A percentile compares a stretch with the other conserved stretches of the same genome.
phyloP scores from a whole-genome alignment of 495 filamentous ascomycete genomes.

The Talaromyces trachyspermus region DNA sequence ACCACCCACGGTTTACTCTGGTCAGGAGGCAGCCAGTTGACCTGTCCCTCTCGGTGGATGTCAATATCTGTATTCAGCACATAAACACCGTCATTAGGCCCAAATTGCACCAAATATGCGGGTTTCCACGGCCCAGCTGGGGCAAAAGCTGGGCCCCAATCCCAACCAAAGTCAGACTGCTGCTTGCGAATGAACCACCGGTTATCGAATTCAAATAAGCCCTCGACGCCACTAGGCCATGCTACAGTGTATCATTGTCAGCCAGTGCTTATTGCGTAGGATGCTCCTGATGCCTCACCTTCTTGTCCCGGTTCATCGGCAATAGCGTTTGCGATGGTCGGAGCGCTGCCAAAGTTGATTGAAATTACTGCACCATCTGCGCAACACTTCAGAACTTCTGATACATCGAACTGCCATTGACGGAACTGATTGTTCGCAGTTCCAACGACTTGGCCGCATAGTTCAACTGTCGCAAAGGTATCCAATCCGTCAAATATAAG shows the following conservation, averaged over 20 bases:
- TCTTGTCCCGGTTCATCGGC: slow-evolving; percentile 48
- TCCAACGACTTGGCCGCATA: slow-evolving; percentile 55
- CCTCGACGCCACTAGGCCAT: slow-evolving; percentile 42
- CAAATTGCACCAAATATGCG: slow-evolving; percentile 51
- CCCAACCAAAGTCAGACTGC: slow-evolving; percentile 66
- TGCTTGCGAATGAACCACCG: slow-evolving; percentile 61
- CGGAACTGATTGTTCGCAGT: slow-evolving; percentile 66
- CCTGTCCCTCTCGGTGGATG: slow-evolving; percentile 52
- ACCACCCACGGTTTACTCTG: slow-evolving; percentile 58
- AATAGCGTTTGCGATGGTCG: slow-evolving; percentile 45
- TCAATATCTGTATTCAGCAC: slow-evolving; percentile 54
- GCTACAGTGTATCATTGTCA: slow-evolving; percentile 12
- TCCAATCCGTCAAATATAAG: slow-evolving; percentile 61
- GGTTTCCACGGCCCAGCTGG: slow-evolving; percentile 62
- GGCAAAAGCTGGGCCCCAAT: slow-evolving; percentile 62
- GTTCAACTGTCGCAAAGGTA: slow-evolving; percentile 54
- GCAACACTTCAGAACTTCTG: slow-evolving; percentile 41
- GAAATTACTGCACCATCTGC: slow-evolving; percentile 29
- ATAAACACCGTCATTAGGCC: slow-evolving; percentile 33
- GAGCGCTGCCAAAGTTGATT: slow-evolving; percentile 51
- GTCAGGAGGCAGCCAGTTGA: slow-evolving; percentile 53
- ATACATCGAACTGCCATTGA: slow-evolving; percentile 62
- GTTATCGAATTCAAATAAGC: slow-evolving; percentile 40
- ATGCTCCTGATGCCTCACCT: slow-evolving; percentile 18
- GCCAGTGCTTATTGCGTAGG: background rate